Conservation (phyloP, 2,329 filamentous ascomycete genomes). For the Botryosphaeria dothidea region DNA sequence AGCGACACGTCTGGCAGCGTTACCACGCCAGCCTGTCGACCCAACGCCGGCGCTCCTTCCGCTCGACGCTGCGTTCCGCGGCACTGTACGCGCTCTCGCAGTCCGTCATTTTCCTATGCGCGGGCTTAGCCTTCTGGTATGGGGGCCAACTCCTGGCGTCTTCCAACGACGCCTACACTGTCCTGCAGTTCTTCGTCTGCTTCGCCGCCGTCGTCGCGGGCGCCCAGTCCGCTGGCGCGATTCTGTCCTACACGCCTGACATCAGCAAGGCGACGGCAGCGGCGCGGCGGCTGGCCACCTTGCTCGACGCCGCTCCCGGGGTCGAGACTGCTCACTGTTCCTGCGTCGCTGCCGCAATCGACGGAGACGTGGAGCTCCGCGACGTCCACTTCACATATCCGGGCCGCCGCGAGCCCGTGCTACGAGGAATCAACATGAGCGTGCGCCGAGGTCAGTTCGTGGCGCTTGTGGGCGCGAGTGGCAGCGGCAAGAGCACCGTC, state of each 20-base stretch:
- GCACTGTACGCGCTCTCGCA: slow-evolving; percentile 78
- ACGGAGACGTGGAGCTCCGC: slow-evolving; percentile 85
- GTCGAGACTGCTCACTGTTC: no score
- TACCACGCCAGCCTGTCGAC: slow-evolving; percentile 22
- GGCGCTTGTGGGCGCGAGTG: slow-evolving; percentile 86
- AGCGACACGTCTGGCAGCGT: slow-evolving; percentile 60
- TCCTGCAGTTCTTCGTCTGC: slow-evolving; percentile 87
- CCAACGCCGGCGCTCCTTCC: slow-evolving; percentile 65
- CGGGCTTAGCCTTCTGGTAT: slow-evolving; percentile 88
- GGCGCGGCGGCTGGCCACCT: slow-evolving; percentile 72
- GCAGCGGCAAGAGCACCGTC: slow-evolving; percentile 92
- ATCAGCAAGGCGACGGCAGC: slow-evolving; percentile 92
- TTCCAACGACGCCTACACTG: slow-evolving; percentile 62
- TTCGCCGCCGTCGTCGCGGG: slow-evolving; percentile 83
- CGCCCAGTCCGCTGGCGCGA: slow-evolving; percentile 80
- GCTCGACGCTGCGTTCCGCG: not conserved
- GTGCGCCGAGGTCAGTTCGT: slow-evolving; percentile 80
- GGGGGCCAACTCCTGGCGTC: slow-evolving; percentile 72
- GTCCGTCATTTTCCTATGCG: slow-evolving; percentile 74
- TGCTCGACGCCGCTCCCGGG: slow-evolving; percentile 56
- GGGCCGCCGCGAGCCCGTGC: slow-evolving; percentile 84
- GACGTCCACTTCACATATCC: slow-evolving; percentile 95
- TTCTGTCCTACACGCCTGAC: slow-evolving; percentile 88
- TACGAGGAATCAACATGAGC: slow-evolving; percentile 76
- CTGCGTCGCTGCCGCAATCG: slow-evolving; percentile 62